These are phyloP conservation scores for Litsea cubeba DNA, from an alignment of 164 flowering plant genomes.

Conservation along the genomic window DNA sequence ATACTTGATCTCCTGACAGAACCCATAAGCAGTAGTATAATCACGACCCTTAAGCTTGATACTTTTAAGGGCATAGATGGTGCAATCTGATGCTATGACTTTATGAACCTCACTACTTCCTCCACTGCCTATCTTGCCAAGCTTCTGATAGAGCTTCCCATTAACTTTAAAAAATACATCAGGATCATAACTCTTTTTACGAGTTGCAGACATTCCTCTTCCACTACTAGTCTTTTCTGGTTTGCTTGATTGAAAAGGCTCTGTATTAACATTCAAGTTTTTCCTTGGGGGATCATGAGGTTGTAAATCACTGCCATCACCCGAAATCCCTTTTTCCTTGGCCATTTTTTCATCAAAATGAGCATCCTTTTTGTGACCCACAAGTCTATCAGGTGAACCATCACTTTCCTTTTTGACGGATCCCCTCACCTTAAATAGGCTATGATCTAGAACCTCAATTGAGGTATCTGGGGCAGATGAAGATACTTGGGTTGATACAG, in stretches of 20 bases:
- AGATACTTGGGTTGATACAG: conserved; percentile 30
- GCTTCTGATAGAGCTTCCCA: conserved; percentile 93
- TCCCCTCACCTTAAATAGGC: conserved; percentile 24
- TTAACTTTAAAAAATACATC: conserved; percentile 87
- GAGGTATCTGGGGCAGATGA: conserved; percentile 23
- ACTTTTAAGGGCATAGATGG: conserved; percentile 87
- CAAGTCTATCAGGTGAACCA: background rate
- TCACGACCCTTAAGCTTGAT: conserved; percentile 98
- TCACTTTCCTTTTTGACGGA: conserved; percentile 21
- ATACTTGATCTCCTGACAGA: conserved; percentile 92
- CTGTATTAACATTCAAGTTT: conserved; percentile 35
- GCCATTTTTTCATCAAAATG: conserved; percentile 23
- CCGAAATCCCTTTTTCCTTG: conserved; percentile 27
- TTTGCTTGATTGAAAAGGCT: conserved; percentile 48
- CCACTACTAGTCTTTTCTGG: conserved; percentile 46
- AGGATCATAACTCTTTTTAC: conserved; percentile 64
- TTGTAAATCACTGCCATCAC: conserved; percentile 29
- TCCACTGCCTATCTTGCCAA: conserved; percentile 97
- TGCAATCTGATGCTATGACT: conserved; percentile 87
- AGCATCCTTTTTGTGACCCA: conserved; percentile 21
- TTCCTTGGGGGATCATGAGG: conserved; percentile 37
- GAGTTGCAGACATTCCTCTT: conserved; percentile 21
- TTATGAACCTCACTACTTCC: conserved; percentile 99
- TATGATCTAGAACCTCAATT: conserved; percentile 23
- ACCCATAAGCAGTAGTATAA: conserved; percentile 91